Conservation (phyloP, 352 stramenopile species). For the Lagenidium giganteum region DNA sequence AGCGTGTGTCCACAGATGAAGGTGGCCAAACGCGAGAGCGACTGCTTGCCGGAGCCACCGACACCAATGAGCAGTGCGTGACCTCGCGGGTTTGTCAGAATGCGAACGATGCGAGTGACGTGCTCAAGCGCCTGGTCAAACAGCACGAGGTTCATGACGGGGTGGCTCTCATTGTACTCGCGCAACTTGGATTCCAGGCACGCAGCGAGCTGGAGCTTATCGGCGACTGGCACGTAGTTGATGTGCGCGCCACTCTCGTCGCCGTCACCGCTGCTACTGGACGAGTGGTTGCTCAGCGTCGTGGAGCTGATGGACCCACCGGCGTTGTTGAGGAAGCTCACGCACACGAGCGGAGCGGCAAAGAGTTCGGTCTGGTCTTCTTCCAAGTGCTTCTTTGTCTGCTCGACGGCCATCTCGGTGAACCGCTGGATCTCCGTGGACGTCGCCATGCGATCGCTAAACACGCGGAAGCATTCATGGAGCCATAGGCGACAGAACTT, state of each 20-base stretch:
- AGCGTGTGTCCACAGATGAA: conserved; percentile 84
- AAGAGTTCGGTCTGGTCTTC: conserved; percentile 76
- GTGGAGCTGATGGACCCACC: conserved; percentile 1
- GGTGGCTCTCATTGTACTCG: conserved; percentile 91
- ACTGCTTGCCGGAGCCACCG: conserved; percentile 87
- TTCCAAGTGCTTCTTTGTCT: conserved; percentile 86
- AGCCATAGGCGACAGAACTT: conserved; percentile 84
- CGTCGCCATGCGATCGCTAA: conserved; percentile 85
- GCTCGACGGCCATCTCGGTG: conserved; percentile 76
- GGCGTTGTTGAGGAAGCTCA: conserved; percentile 38
- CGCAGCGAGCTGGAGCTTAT: conserved; percentile 44
- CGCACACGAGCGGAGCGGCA: conserved; percentile 59
- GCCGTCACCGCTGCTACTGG: background rate
- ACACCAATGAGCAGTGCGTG: conserved; percentile 86
- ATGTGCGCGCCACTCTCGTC: conserved; percentile 8
- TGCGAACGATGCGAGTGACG: conserved; percentile 82
- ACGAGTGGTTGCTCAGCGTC: conserved; percentile 6
- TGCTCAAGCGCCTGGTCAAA: conserved; percentile 91
- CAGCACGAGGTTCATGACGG: conserved; percentile 90
- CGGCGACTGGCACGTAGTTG: conserved; percentile 43
- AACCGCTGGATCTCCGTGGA: conserved; percentile 74
- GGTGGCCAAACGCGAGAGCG: conserved; percentile 80
- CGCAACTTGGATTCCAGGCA: conserved; percentile 61
- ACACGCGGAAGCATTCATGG: conserved; percentile 90
- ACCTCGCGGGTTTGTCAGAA: conserved; percentile 67